These are phyloP conservation scores for Cydonia oblonga DNA, from an alignment of 331 rosid species.

Conservation along the genomic window DNA sequence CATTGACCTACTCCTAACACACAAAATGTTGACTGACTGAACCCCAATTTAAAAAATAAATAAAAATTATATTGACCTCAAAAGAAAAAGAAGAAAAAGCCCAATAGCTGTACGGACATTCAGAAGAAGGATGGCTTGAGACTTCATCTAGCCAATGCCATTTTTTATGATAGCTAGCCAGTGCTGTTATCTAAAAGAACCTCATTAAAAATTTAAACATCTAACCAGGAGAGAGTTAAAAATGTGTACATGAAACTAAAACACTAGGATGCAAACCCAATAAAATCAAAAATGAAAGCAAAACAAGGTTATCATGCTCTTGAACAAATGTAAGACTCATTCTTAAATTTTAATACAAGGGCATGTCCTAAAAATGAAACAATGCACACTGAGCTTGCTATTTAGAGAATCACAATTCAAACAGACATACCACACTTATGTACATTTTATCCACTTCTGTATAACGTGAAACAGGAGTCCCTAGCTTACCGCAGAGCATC, in stretches of 20 bases:
- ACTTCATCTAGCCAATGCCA: neutral
- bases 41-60: no score
- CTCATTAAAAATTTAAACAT: neutral
- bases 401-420: neutral
- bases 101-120: neutral
- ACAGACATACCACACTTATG: neutral
- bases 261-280: neutral
- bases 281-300: neutral
- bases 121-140: neutral
- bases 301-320: neutral
- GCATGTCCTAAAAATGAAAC: neutral
- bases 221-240: neutral
- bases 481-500: constrained; percentile 45
- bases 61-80: no score
- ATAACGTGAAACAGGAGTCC: neutral
- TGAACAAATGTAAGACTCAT: neutral
- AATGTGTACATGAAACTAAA: neutral
- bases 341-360: neutral
- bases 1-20: no score
- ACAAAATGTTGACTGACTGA: no score
- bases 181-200: neutral
- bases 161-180: neutral
- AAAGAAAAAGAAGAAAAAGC: no score
- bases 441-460: neutral
- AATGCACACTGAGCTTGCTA: neutral